These are phyloP conservation scores for Rutstroemia sp. DNA, from an alignment of 2,329 filamentous ascomycete genomes.

Conservation along the genomic window DNA sequence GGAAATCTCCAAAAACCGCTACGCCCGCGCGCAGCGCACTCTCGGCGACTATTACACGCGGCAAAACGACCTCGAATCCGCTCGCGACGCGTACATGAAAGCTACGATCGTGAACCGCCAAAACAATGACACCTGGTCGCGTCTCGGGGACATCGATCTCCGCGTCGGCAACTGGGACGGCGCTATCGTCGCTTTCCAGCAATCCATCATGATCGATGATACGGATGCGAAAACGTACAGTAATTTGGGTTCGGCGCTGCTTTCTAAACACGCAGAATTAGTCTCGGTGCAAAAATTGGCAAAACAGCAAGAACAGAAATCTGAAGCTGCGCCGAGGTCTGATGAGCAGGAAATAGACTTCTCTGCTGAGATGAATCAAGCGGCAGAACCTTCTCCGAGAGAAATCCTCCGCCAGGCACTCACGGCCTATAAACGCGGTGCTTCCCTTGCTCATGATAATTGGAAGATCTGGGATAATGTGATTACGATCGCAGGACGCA, in stretches of 20 bases:
- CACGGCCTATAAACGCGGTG: conserved; percentile 78
- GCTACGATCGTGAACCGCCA: conserved; percentile 74
- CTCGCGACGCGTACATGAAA: conserved; percentile 69
- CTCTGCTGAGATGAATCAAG: conserved; percentile 16
- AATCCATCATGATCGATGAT: conserved; percentile 78
- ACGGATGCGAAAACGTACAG: conserved; percentile 90
- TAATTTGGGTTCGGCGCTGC: conserved; percentile 80
- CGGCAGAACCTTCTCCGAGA: conserved; percentile 22
- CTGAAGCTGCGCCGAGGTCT: background rate
- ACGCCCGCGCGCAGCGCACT: conserved; percentile 79
- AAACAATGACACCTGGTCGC: conserved; percentile 80
- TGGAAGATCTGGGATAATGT: conserved; percentile 97
- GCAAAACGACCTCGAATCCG: conserved; percentile 57
- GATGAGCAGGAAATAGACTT: conserved; percentile 2
- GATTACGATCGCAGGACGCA: conserved; percentile 73
- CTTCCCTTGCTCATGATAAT: conserved; percentile 74
- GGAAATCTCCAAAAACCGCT: conserved; percentile 74
- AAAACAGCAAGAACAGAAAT: conserved; percentile 24
- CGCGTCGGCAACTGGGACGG: conserved; percentile 69
- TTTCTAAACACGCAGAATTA: conserved; percentile 55
- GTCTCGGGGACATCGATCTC: conserved; percentile 80
- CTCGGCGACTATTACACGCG: conserved; percentile 72
- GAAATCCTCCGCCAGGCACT: conserved; percentile 65
- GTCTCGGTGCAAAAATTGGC: conserved; percentile 32
- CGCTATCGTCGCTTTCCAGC: conserved; percentile 75